These are phyloP conservation scores for Heritiera fomes DNA, from an alignment of 345 rosid genomes.

Conservation along the genomic window DNA sequence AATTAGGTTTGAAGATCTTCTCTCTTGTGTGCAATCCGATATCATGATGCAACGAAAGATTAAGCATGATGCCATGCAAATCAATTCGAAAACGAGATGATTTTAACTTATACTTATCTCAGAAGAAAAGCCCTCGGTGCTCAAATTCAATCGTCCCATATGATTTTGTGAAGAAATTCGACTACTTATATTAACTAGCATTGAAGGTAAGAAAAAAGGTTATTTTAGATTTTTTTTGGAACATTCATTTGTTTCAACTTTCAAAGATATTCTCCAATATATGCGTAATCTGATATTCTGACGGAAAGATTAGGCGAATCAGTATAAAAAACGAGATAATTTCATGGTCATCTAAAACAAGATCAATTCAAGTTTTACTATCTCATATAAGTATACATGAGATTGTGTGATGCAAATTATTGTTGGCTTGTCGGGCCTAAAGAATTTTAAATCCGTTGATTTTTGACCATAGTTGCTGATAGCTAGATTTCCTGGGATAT, in stretches of 20 bases:
- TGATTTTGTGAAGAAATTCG: background rate
- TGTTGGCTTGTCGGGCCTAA: background rate
- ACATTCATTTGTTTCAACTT: slow-evolving; percentile 11
- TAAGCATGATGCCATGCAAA: slow-evolving; percentile 11
- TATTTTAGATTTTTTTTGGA: slow-evolving; percentile 5
- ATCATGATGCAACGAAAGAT: slow-evolving; percentile 9
- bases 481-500: slow-evolving; percentile 23
- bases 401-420: slow-evolving; percentile 16
- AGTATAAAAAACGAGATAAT: slow-evolving; percentile 28
- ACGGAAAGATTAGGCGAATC: slow-evolving; percentile 20
- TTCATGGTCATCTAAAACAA: background rate
- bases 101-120: background rate
- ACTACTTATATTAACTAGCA: background rate
- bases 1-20: background rate
- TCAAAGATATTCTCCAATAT: background rate
- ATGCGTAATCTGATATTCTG: slow-evolving; percentile 17
- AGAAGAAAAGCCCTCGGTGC: background rate
- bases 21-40: background rate
- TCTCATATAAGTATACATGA: background rate
- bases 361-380: slow-evolving; percentile 1
- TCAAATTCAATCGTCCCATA: background rate
- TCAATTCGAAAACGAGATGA: slow-evolving; percentile 7
- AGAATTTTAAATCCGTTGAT: slow-evolving; percentile 7
- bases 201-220: background rate
- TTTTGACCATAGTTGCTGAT: slow-evolving; percentile 14